Conservation (phyloP, 495 filamentous ascomycete species). For the Talaromyces trachyspermus region DNA sequence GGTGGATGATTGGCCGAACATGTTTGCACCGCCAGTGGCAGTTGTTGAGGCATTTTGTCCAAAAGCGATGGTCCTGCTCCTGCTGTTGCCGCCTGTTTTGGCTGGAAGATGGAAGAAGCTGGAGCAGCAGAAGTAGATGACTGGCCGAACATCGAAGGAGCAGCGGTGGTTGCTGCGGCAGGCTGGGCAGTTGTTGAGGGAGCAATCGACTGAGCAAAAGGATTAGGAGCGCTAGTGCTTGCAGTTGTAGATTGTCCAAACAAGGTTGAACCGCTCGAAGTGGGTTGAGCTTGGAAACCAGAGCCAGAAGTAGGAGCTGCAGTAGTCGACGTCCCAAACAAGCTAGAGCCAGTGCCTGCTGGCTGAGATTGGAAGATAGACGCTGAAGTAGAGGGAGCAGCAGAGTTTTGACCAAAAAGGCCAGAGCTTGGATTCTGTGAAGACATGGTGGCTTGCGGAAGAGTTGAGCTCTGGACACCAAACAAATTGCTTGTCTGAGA, state of each 20-base stretch:
- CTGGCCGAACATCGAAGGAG: conserved; percentile 8
- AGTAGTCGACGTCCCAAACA: conserved; percentile 12
- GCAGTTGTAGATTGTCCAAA: conserved; percentile 10
- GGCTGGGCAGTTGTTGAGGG: conserved; percentile 12
- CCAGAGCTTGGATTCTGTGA: conserved; percentile 16
- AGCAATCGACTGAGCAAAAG: conserved; percentile 19
- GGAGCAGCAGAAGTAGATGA: conserved; percentile 9
- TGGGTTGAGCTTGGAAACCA: conserved; percentile 10
- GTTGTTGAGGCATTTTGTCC: conserved; percentile 3
- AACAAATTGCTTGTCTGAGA: conserved; percentile 24
- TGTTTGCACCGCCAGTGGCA: background rate
- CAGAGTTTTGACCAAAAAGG: conserved; percentile 14
- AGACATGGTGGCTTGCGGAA: too few species aligned
- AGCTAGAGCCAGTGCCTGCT: conserved; percentile 8
- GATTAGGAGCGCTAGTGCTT: conserved; percentile 10
- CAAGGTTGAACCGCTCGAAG: conserved; percentile 19
- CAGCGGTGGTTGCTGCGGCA: conserved; percentile 8
- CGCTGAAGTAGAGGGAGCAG: background rate
- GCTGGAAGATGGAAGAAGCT: conserved; percentile 2
- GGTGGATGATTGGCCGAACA: conserved; percentile 15
- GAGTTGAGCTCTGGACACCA: conserved; percentile 15
- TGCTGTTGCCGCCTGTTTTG: background rate
- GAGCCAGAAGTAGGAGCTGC: conserved; percentile 11
- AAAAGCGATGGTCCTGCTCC: conserved; percentile 15
- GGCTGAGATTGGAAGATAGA: conserved; percentile 1